A percentile compares a stretch with the other conserved stretches of the same genome.
Conservation (phyloP, 345 rosid genomes). For the Camelina laxa region DNA sequence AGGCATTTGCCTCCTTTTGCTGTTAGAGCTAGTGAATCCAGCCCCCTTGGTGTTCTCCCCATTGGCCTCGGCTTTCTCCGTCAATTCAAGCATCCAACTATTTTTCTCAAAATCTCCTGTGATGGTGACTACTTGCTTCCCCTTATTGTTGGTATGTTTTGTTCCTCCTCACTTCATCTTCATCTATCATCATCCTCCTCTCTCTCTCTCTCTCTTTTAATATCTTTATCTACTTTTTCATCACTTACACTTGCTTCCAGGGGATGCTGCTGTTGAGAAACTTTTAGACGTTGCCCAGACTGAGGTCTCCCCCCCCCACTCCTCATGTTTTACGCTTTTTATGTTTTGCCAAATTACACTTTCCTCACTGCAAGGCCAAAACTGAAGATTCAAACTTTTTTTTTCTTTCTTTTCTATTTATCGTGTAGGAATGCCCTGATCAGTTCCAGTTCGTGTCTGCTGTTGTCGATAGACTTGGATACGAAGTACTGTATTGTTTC, state of each 20-base stretch:
- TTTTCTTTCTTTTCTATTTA: neutral
- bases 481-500: constrained; percentile 53
- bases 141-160: constrained; percentile 69
- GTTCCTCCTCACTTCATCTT: too few species aligned
- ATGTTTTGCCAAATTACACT: neutral
- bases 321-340: neutral
- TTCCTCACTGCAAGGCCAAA: too few species aligned
- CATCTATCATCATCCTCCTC: too few species aligned
- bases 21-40: constrained; percentile 34
- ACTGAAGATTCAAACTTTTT: too few species aligned
- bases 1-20: constrained; percentile 28
- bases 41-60: constrained; percentile 48
- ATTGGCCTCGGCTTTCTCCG: constrained; percentile 61
- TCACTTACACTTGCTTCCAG: constrained; percentile 46
- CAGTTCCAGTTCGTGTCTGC: constrained; percentile 70
- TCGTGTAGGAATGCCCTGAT: constrained; percentile 69
- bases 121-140: constrained; percentile 86
- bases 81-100: constrained; percentile 75
- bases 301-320: constrained; percentile 50
- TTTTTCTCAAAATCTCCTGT: constrained; percentile 88
- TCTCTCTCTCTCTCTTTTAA: too few species aligned
- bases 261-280: constrained; percentile 74
- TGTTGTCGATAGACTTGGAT: constrained; percentile 66
- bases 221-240: neutral
- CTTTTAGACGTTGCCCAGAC: constrained; percentile 53